Evolutionary conservation across 345 rosid genomes (phyloP).

Genomic region (Pugionium cornutum): DNA sequence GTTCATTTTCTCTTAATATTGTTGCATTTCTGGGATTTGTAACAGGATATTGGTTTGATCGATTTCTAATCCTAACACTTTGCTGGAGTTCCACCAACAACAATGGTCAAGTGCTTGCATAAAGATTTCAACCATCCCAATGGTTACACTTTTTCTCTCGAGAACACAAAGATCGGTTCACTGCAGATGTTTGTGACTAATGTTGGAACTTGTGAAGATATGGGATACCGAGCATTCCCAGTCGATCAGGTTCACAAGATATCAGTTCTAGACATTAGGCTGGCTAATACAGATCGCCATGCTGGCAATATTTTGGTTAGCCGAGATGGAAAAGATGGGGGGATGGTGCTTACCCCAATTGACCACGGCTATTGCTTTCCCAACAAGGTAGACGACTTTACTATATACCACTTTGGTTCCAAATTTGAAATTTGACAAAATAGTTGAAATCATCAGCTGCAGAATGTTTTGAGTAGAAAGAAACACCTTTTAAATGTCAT

Average conservation of each 20-base stretch:
- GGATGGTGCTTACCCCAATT: conserved; percentile 64
- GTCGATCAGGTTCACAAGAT: conserved; percentile 85
- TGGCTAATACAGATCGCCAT: conserved; percentile 94
- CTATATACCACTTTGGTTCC: neutral
- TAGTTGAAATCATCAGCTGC: no score
- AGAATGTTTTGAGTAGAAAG: no score
- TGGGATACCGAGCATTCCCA: conserved; percentile 73
- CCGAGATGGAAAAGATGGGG: conserved; percentile 49
- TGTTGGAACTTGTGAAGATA: conserved; percentile 84
- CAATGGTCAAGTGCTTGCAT: conserved; percentile 79
- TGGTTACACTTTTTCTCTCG: conserved; percentile 47
- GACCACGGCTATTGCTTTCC: conserved; percentile 95
- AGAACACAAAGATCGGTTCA: conserved; percentile 71
- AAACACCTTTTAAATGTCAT: conserved; percentile 9
- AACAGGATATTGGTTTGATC: no score
- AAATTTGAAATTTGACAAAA: neutral
- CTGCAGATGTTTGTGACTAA: conserved; percentile 77
- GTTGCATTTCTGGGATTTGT: no score
- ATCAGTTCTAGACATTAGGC: conserved; percentile 81
- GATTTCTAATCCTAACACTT: no score
- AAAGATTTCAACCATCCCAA: conserved; percentile 65
- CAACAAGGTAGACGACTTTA: conserved; percentile 48
- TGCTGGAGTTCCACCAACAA: conserved; percentile 86
- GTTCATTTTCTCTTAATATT: no score
- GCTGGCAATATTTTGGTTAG: conserved; percentile 83